These are phyloP conservation scores for Botrytis cinerea DNA, from an alignment of 2,329 filamentous ascomycete genomes.

Conservation along the genomic window DNA sequence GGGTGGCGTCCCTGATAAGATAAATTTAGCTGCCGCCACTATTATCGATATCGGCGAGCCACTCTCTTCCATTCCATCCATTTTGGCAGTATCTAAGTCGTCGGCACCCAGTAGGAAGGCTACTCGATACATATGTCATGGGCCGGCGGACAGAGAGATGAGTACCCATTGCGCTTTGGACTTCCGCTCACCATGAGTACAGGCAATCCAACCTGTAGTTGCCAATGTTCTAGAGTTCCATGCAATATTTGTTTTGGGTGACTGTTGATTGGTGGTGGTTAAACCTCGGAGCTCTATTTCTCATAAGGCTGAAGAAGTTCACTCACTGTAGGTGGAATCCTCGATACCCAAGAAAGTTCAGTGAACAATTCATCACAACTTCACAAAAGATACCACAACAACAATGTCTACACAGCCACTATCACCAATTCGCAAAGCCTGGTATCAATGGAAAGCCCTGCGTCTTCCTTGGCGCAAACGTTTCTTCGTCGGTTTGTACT, in stretches of 20 bases:
- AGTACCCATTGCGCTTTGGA: not conserved
- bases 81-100: not conserved
- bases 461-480: conserved; percentile 64
- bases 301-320: conserved; percentile 17
- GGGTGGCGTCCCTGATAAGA: not conserved
- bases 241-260: not conserved
- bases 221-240: not conserved
- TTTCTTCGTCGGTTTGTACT: conserved; percentile 57
- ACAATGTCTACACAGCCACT: conserved; percentile 33
- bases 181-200: not conserved
- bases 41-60: not conserved
- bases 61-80: not conserved
- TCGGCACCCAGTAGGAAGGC: not conserved
- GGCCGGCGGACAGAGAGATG: not conserved
- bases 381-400: not conserved
- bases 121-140: not conserved
- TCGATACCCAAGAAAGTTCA: not conserved
- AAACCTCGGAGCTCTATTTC: not conserved
- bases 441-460: conserved; percentile 64
- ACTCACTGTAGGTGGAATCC: not conserved
- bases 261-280: conserved; percentile 4
- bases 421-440: conserved; percentile 42
- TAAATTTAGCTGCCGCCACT: not conserved
- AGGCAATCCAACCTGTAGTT: not conserved
- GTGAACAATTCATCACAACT: not conserved